phyloP scores from a whole-genome alignment of 2,329 filamentous ascomycete species.

The Aspergillus tubingensis region DNA sequence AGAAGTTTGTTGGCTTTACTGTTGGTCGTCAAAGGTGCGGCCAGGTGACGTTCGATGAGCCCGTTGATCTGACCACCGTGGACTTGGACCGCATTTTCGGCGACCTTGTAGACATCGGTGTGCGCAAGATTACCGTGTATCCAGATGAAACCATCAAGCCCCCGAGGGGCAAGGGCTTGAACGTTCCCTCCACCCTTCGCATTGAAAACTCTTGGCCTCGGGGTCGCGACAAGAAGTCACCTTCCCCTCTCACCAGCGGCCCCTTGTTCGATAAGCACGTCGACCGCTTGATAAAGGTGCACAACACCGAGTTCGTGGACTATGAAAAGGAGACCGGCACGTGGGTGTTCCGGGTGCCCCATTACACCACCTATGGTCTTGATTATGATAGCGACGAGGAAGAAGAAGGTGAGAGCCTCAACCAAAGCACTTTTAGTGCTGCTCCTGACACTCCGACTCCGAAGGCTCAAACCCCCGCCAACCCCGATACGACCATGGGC shows the following conservation, averaged over 20 bases:
- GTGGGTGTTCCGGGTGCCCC: slow-evolving; percentile 92
- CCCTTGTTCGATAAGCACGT: slow-evolving; percentile 77
- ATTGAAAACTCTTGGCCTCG: slow-evolving; percentile 93
- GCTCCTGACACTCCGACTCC: slow-evolving; percentile 53
- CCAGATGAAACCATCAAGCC: slow-evolving; percentile 75
- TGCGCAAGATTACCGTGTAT: slow-evolving; percentile 87
- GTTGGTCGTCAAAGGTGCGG: slow-evolving; percentile 84
- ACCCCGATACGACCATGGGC: slow-evolving; percentile 34
- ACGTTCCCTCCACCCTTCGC: slow-evolving; percentile 84
- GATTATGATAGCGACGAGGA: slow-evolving; percentile 76
- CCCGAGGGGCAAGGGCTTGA: slow-evolving; percentile 80
- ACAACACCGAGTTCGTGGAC: slow-evolving; percentile 76
- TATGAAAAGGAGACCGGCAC: slow-evolving; percentile 79
- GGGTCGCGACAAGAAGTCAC: slow-evolving; percentile 60
- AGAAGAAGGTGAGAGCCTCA: slow-evolving; percentile 56
- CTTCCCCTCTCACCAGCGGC: slow-evolving; percentile 60
- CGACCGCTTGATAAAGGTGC: slow-evolving; percentile 72
- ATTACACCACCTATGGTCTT: slow-evolving; percentile 94
- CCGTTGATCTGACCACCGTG: slow-evolving; percentile 79
- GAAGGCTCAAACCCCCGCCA: slow-evolving; percentile 37
- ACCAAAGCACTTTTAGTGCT: slow-evolving; percentile 54
- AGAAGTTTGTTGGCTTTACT: slow-evolving; percentile 71
- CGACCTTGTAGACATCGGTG: slow-evolving; percentile 72
- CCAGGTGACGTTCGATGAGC: slow-evolving; percentile 74
- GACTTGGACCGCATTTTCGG: slow-evolving; percentile 78